These are phyloP conservation scores for Aspergillus sclerotialis DNA, from an alignment of 2,329 filamentous ascomycete species.

Conservation along the genomic window DNA sequence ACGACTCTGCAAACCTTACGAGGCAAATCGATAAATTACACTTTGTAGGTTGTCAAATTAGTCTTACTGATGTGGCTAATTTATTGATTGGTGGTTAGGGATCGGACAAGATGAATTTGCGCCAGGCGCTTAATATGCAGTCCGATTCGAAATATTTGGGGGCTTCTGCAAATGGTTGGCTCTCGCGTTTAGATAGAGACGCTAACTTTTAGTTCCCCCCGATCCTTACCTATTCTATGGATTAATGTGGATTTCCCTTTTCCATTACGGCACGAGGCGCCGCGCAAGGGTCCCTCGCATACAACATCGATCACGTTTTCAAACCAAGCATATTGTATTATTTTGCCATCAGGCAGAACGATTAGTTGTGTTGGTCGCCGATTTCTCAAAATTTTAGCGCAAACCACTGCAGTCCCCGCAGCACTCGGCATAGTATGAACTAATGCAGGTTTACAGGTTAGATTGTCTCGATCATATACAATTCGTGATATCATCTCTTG, in stretches of 20 bases:
- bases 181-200: slow-evolving; percentile 28
- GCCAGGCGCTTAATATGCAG: slow-evolving; percentile 25
- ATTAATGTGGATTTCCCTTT: slow-evolving; percentile 28
- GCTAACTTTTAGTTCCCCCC: slow-evolving; percentile 35
- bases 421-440: no score
- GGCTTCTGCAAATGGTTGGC: slow-evolving; percentile 30
- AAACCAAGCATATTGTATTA: slow-evolving; percentile 3
- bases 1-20: slow-evolving; percentile 12
- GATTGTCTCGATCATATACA: slow-evolving; percentile 55
- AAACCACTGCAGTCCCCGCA: no score
- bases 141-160: slow-evolving; percentile 17
- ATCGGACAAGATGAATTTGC: slow-evolving; percentile 33
- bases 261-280: slow-evolving; percentile 17
- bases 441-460: no score
- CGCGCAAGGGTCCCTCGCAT: slow-evolving; percentile 19
- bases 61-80: no score
- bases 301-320: slow-evolving; percentile 24
- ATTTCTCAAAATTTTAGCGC: no score
- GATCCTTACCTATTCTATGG: slow-evolving; percentile 33
- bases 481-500: slow-evolving; percentile 55
- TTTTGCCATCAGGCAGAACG: no score
- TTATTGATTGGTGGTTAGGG: slow-evolving; percentile 35
- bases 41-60: slow-evolving; percentile 54
- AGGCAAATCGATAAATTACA: slow-evolving; percentile 48
- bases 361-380: no score